These are phyloP conservation scores for Elymus sibiricus DNA, from an alignment of 176 grass and related monocot species.

Conservation along the genomic window DNA sequence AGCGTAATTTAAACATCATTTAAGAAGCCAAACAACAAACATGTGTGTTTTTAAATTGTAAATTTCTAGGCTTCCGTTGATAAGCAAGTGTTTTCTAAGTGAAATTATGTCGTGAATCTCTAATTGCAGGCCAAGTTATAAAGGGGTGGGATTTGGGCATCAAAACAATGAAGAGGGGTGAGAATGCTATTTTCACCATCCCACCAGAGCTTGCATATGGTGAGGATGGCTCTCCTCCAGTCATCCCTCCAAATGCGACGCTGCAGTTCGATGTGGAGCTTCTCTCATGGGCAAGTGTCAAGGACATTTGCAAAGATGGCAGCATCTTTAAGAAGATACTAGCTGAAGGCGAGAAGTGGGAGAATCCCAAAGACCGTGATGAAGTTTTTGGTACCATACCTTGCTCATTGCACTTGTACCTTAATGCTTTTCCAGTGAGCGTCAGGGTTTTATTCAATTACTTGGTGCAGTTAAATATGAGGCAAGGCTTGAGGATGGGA, in stretches of 20 bases:
- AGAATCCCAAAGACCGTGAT: constrained; percentile 83
- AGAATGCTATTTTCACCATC: constrained; percentile 85
- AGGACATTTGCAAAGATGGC: constrained; percentile 86
- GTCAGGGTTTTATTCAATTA: background rate
- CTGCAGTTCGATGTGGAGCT: constrained; percentile 86
- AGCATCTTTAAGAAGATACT: constrained; percentile 78
- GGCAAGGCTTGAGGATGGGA: constrained; percentile 68
- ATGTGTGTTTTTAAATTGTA: background rate
- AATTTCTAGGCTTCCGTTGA: background rate
- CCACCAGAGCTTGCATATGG: constrained; percentile 80
- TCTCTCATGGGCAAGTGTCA: constrained; percentile 73
- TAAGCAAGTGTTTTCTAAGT: background rate
- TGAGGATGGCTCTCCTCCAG: constrained; percentile 67
- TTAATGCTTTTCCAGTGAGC: background rate
- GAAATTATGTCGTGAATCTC: background rate
- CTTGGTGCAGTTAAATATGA: constrained; percentile 71
- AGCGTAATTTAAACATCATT: background rate
- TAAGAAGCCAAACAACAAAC: background rate
- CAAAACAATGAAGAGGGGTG: constrained; percentile 91
- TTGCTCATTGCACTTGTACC: background rate
- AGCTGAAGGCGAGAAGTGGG: constrained; percentile 78
- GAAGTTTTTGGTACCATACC: constrained; percentile 67
- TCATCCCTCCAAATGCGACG: constrained; percentile 66
- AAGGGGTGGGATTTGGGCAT: constrained; percentile 94
- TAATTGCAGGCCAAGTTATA: constrained; percentile 69